These are phyloP conservation scores for Phaffia rhodozyma DNA, from an alignment of 1,284 basidiomycete genomes.

Conservation along the genomic window DNA sequence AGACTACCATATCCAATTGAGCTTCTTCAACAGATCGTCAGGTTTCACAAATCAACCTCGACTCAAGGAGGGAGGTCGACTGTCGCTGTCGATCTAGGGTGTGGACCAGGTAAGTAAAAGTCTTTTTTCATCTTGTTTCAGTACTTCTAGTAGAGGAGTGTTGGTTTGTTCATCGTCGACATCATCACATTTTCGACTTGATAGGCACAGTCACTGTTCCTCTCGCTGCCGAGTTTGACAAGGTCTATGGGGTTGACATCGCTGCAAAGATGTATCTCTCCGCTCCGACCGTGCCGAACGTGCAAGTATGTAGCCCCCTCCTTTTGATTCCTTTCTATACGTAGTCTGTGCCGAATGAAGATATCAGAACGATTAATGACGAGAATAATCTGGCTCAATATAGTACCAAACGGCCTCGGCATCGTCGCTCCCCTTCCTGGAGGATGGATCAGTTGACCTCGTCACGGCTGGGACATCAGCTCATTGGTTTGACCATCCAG, in stretches of 20 bases:
- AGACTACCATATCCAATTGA: neutral
- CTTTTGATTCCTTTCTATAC: no score
- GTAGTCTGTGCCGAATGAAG: neutral
- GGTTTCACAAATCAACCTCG: constrained; percentile 21
- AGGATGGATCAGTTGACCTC: constrained; percentile 54
- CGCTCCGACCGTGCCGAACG: constrained; percentile 33
- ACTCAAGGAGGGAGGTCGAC: constrained; percentile 17
- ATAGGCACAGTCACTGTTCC: constrained; percentile 55
- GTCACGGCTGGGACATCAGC: constrained; percentile 61
- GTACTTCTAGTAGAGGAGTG: constrained; percentile 39
- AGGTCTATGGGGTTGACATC: constrained; percentile 60
- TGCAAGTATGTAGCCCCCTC: neutral
- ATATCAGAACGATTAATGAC: no score
- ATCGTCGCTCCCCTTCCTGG: constrained; percentile 40
- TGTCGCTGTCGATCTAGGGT: constrained; percentile 57
- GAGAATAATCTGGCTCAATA: constrained; percentile 11
- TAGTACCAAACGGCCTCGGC: constrained; percentile 18
- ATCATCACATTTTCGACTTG: neutral
- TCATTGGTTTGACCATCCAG: constrained; percentile 73
- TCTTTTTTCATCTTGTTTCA: neutral
- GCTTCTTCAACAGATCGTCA: constrained; percentile 12
- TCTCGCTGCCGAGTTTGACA: constrained; percentile 46
- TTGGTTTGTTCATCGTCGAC: constrained; percentile 14
- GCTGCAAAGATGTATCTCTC: constrained; percentile 57
- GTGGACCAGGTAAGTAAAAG: constrained; percentile 42